A percentile compares a stretch with the other conserved stretches of the same genome.
These are phyloP conservation scores for Ustilago trichophora DNA, from an alignment of 1,284 basidiomycete genomes.

Conservation along the genomic window DNA sequence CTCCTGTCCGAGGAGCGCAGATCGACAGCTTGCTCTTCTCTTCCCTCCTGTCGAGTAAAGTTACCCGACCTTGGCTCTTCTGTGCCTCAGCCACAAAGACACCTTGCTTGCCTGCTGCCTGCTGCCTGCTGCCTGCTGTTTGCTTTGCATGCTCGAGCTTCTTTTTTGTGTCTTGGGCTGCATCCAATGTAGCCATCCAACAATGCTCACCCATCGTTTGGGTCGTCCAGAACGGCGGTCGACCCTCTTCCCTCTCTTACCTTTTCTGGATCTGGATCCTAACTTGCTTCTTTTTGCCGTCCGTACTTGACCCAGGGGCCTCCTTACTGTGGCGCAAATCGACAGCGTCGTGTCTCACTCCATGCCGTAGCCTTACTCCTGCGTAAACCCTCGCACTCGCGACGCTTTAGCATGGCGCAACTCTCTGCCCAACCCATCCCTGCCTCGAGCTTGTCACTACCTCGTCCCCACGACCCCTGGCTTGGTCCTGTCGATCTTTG, in stretches of 20 bases:
- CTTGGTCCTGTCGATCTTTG: constrained; percentile 7
- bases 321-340: constrained; percentile 13
- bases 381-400: constrained; percentile 14
- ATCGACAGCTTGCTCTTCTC: constrained; percentile 4
- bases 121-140: neutral
- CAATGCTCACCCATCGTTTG: constrained; percentile 4
- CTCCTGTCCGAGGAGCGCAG: constrained; percentile 26
- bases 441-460: constrained; percentile 26
- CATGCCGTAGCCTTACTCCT: constrained; percentile 18
- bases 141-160: neutral
- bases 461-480: constrained; percentile 15
- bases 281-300: neutral
- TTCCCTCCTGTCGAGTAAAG: too few species aligned
- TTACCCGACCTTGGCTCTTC: constrained; percentile 4
- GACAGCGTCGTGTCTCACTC: constrained; percentile 11
- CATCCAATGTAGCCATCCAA: constrained; percentile 8
- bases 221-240: constrained; percentile 2
- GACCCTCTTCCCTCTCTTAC: neutral
- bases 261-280: neutral
- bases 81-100: constrained; percentile 30
- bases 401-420: constrained; percentile 8
- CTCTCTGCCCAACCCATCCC: constrained; percentile 10
- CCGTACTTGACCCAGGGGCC: neutral
- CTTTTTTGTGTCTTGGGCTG: neutral
- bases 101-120: constrained; percentile 2